Base-by-base conservation (phyloP, 139 green algal genomes). In the Closterium sp. region DNA sequence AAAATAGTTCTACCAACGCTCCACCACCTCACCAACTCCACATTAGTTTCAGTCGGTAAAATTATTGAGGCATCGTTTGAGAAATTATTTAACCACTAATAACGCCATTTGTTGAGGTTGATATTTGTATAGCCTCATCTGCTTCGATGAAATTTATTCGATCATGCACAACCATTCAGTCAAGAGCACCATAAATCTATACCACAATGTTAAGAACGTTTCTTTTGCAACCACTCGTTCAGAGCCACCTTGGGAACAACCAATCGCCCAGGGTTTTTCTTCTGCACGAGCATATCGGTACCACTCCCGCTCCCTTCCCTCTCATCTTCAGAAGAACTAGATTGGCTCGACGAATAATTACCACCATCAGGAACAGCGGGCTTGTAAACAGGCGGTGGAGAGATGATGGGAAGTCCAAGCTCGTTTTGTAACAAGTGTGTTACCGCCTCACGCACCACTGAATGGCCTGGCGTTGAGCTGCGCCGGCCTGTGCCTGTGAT, bases 381-480 rank as follows among this genome's bases (percentile, higher is more conserved):
- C 24, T 31, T 31, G 34, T 24, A 22, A 32, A 70, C 34, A 90
- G 31, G 30, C 24, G 42, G n/a, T 27, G n/a, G 38, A n/a, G 88
- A 38, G 1, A 86, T 13, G 24, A 91, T 42, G 10, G 88, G 88
- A 27, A 91, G 88, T 6, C 89, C 85, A 7, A 92, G 89, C 70
- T 92, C 89, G 9, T 42, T 86, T 30, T 92, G 30, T 27, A 92
- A 32, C 70, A 92, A 24, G 27, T 91, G 89, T 0, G 50, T 31
- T n/a, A 92, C 89, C 9, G 84, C 89, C 31, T 92, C 85, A 10
- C 85, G 84, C 85, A 91, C 62, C 84, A 91, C 89, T 13, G 70
- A 50, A 17, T 86, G 32, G n/a, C 70, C 89, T 32, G 21, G 70
- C 21, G 22, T 27, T 42, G 86, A 24, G 22, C 62, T 92, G 85